A percentile compares a stretch with the other conserved stretches of the same genome.
These are phyloP conservation scores for Fusarium subtropicale DNA, from an alignment of 2,329 filamentous ascomycete species.

Conservation along the genomic window DNA sequence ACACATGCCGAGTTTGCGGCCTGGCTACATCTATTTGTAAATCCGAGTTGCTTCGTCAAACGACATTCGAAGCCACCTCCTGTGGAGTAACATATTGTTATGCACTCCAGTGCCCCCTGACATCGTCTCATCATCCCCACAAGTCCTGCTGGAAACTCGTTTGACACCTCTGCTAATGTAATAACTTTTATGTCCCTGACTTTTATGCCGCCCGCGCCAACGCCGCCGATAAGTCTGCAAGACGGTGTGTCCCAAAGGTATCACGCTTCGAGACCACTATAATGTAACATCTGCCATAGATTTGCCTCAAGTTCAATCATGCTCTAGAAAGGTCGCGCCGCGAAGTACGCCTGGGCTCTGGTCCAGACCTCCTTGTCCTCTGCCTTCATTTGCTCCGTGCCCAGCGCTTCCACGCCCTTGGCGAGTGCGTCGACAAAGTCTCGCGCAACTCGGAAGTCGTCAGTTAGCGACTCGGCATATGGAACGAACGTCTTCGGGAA, in stretches of 20 bases:
- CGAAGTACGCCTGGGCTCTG: constrained; percentile 66
- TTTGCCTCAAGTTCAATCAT: constrained; percentile 24
- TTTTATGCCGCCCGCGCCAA: constrained; percentile 46
- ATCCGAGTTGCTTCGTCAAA: constrained; percentile 15
- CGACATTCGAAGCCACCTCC: constrained; percentile 12
- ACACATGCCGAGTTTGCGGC: constrained; percentile 21
- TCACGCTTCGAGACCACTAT: constrained; percentile 37
- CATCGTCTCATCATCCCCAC: constrained; percentile 32
- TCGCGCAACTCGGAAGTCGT: constrained; percentile 69
- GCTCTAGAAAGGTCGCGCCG: constrained; percentile 55
- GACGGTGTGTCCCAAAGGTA: constrained; percentile 41
- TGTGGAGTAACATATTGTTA: constrained; percentile 9
- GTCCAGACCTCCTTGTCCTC: constrained; percentile 65
- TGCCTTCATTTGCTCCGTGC: constrained; percentile 59
- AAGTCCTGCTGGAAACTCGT: constrained; percentile 36
- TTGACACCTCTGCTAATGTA: constrained; percentile 34
- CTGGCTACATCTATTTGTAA: constrained; percentile 21
- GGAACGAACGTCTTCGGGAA: constrained; percentile 69
- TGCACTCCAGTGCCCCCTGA: constrained; percentile 1
- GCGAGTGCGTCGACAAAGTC: constrained; percentile 69
- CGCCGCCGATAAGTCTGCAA: constrained; percentile 44
- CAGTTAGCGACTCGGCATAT: constrained; percentile 66
- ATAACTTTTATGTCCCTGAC: constrained; percentile 43
- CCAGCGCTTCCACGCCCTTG: constrained; percentile 67
- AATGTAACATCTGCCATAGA: constrained; percentile 38